Evolutionary conservation across 805 yeast species (phyloP).

Genomic region (Zygosaccharomyces lentus): DNA sequence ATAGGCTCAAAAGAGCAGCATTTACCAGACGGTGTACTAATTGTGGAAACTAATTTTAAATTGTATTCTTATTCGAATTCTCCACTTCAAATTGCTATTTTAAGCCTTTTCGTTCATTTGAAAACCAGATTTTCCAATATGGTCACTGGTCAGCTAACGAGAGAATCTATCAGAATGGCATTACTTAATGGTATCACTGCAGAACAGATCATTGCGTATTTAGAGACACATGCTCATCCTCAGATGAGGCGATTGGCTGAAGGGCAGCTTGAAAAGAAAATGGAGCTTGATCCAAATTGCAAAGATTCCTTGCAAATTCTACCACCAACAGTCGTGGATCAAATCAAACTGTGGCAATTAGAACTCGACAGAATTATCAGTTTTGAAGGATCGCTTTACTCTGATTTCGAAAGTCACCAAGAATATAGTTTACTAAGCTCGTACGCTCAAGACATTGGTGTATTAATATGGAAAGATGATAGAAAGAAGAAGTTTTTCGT

Average conservation of each 20-base stretch:
- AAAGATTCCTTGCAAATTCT: constrained; percentile 56
- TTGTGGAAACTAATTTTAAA: constrained; percentile 91
- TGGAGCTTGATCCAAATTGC: constrained; percentile 50
- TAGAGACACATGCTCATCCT: constrained; percentile 90
- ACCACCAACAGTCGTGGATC: constrained; percentile 97
- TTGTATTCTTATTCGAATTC: constrained; percentile 90
- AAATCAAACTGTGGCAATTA: constrained; percentile 91
- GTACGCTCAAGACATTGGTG: constrained; percentile 90
- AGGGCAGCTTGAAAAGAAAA: constrained; percentile 58
- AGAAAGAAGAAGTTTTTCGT: constrained; percentile 73
- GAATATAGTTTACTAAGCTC: constrained; percentile 69
- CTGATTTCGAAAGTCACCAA: constrained; percentile 71
- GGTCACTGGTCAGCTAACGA: constrained; percentile 89
- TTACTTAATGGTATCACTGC: constrained; percentile 86
- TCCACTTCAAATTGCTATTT: constrained; percentile 89
- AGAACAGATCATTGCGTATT: constrained; percentile 84
- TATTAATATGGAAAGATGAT: constrained; percentile 80
- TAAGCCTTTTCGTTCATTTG: constrained; percentile 82
- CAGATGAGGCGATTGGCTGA: constrained; percentile 78
- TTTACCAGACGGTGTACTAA: constrained; percentile 58
- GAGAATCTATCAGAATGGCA: constrained; percentile 87
- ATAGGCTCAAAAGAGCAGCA: constrained; percentile 24
- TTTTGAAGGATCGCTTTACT: constrained; percentile 80
- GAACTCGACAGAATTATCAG: constrained; percentile 90
- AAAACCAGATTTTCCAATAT: constrained; percentile 82